Percentiles rank a stretch among this genome's conserved stretches.
These are phyloP conservation scores for Tinospora cordifolia DNA, from an alignment of 164 flowering plant genomes.

Conservation along the genomic window DNA sequence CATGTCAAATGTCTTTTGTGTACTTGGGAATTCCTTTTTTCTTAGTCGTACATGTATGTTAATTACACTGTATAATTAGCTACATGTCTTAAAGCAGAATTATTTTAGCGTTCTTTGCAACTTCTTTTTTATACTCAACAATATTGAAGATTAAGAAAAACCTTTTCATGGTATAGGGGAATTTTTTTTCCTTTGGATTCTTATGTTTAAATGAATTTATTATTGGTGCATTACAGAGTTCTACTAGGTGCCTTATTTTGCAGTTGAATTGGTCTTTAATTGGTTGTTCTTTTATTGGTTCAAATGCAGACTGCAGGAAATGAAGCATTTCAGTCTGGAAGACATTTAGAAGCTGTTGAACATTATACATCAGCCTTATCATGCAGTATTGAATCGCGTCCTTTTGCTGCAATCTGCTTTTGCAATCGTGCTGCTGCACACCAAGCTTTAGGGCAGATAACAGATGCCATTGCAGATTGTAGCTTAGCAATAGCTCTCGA, in stretches of 20 bases:
- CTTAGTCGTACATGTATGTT: no score
- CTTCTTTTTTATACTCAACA: background rate
- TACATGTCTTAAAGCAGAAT: background rate
- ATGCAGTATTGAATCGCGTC: slow-evolving; percentile 63
- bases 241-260: background rate
- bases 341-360: slow-evolving; percentile 73
- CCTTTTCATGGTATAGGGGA: no score
- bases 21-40: no score
- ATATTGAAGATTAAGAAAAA: no score
- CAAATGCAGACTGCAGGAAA: slow-evolving; percentile 68
- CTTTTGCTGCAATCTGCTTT: slow-evolving; percentile 88
- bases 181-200: background rate
- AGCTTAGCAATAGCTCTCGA: slow-evolving; percentile 89
- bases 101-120: background rate
- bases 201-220: no score
- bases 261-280: background rate
- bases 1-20: background rate
- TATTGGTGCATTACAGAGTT: no score
- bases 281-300: slow-evolving; percentile 9
- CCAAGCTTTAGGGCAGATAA: slow-evolving; percentile 72
- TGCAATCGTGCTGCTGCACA: slow-evolving; percentile 97
- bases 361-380: slow-evolving; percentile 80
- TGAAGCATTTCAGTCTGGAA: slow-evolving; percentile 69
- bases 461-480: slow-evolving; percentile 97
- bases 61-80: no score